Percentiles rank a stretch among this genome's conserved stretches.
phyloP scores from a whole-genome alignment of 352 stramenopile genomes.

The Phytophthora multivora region DNA sequence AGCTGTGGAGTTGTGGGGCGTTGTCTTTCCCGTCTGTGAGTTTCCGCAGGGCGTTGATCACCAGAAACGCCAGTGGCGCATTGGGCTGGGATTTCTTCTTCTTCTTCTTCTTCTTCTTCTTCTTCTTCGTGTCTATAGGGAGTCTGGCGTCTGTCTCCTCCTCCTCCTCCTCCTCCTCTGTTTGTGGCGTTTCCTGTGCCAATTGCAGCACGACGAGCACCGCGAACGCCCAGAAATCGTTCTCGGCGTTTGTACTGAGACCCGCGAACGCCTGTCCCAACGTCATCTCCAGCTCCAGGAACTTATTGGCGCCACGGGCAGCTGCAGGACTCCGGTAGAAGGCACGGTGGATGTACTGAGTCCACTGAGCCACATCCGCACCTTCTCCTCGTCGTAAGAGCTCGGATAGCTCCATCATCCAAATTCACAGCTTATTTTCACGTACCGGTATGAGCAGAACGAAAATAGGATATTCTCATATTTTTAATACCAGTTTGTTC shows the following conservation, averaged over 20 bases:
- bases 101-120: slow-evolving; percentile 24
- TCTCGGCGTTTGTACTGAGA: slow-evolving; percentile 5
- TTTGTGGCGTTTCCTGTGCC: slow-evolving; percentile 17
- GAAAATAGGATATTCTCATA: too few species aligned
- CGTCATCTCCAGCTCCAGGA: slow-evolving; percentile 54
- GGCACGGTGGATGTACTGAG: slow-evolving; percentile 25
- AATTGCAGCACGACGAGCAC: slow-evolving; percentile 49
- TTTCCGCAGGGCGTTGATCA: slow-evolving; percentile 60
- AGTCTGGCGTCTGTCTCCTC: neutral
- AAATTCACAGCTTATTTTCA: too few species aligned
- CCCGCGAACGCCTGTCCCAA: slow-evolving; percentile 35
- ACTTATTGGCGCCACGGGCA: slow-evolving; percentile 45
- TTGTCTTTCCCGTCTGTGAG: slow-evolving; percentile 17
- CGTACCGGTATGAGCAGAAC: too few species aligned
- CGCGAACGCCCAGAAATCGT: slow-evolving; percentile 41
- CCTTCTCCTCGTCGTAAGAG: slow-evolving; percentile 4
- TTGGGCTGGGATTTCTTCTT: slow-evolving; percentile 47
- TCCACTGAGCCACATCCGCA: slow-evolving; percentile 20
- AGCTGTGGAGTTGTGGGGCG: neutral
- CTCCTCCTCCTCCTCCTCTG: neutral
- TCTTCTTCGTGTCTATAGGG: slow-evolving; percentile 7
- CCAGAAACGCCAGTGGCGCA: slow-evolving; percentile 60
- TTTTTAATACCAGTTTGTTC: too few species aligned
- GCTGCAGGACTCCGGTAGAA: slow-evolving; percentile 32
- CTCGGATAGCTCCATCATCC: neutral